Percentiles rank a stretch among this genome's conserved stretches.
These are phyloP conservation scores for Pistacia atlantica DNA, from an alignment of 345 rosid species.

Conservation along the genomic window DNA sequence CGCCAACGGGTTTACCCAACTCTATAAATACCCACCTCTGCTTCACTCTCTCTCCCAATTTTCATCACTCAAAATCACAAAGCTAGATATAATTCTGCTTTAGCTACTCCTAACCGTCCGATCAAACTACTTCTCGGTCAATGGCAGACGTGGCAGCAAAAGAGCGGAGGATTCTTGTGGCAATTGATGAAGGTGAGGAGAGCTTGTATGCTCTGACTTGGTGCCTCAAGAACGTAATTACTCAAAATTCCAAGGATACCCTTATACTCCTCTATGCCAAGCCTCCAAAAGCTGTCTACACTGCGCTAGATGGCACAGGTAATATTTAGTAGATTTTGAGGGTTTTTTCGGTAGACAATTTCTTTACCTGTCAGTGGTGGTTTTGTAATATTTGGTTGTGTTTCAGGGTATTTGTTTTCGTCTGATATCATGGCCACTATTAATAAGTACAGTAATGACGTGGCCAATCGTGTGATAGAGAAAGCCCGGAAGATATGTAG, in stretches of 20 bases:
- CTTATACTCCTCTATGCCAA: slow-evolving; percentile 55
- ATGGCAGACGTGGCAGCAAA: slow-evolving; percentile 24
- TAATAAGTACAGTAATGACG: slow-evolving; percentile 47
- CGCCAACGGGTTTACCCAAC: slow-evolving; percentile 26
- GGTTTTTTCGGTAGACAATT: neutral
- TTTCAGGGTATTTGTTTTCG: slow-evolving; percentile 61
- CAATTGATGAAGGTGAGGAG: slow-evolving; percentile 66
- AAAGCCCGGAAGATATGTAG: slow-evolving; percentile 52
- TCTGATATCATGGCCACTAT: slow-evolving; percentile 44
- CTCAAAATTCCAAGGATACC: slow-evolving; percentile 37
- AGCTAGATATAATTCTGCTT: neutral
- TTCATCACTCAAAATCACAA: neutral
- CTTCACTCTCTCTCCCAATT: neutral
- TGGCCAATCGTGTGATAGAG: slow-evolving; percentile 45
- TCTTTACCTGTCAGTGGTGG: neutral
- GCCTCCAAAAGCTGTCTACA: slow-evolving; percentile 34
- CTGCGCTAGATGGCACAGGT: slow-evolving; percentile 58
- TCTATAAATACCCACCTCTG: neutral
- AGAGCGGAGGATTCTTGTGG: slow-evolving; percentile 51
- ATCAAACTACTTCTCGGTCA: neutral
- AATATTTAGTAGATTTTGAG: neutral
- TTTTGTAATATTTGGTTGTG: neutral
- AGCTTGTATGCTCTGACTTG: slow-evolving; percentile 66
- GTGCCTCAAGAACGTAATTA: slow-evolving; percentile 50
- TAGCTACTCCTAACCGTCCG: neutral